A percentile compares a stretch with the other conserved stretches of the same genome.
These are phyloP conservation scores for Aspergillus bridgeri DNA, from an alignment of 495 filamentous ascomycete genomes.

Conservation along the genomic window DNA sequence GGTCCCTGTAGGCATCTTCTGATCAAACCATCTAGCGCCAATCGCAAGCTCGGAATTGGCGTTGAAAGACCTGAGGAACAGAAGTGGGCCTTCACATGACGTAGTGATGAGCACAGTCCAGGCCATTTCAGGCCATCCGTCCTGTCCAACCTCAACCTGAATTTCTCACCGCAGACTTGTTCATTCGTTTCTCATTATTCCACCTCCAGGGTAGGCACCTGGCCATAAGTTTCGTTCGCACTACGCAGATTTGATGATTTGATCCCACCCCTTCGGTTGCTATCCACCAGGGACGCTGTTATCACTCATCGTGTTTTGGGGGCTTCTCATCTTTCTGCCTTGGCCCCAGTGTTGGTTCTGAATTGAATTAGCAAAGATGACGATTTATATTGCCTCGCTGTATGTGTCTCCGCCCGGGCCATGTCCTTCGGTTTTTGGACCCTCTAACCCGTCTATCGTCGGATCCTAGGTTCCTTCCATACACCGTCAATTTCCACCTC, in stretches of 20 bases:
- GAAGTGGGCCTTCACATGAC: constrained; percentile 32
- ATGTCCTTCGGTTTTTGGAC: constrained; percentile 13
- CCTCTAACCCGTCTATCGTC: not conserved
- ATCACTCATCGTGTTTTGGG: not conserved
- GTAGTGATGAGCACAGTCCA: constrained; percentile 36
- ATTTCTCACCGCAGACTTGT: not conserved
- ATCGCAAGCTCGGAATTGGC: too few species aligned
- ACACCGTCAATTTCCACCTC: constrained; percentile 75
- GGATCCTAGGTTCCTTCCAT: constrained; percentile 72
- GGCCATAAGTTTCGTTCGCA: too few species aligned
- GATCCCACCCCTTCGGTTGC: not conserved
- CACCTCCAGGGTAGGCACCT: too few species aligned
- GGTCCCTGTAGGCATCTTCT: too few species aligned
- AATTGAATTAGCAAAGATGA: constrained; percentile 53
- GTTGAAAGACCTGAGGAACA: constrained; percentile 1
- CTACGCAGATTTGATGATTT: too few species aligned
- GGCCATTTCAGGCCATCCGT: not conserved
- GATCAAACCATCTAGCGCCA: too few species aligned
- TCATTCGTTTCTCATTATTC: not conserved
- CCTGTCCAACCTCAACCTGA: constrained; percentile 14
- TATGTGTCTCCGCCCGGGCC: constrained; percentile 43
- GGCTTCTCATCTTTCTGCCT: not conserved
- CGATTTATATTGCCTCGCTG: constrained; percentile 81
- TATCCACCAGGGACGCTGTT: not conserved
- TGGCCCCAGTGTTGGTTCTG: constrained; percentile 6